These are phyloP conservation scores for Candida quercuum DNA, from an alignment of 805 yeast species.

Conservation along the genomic window DNA sequence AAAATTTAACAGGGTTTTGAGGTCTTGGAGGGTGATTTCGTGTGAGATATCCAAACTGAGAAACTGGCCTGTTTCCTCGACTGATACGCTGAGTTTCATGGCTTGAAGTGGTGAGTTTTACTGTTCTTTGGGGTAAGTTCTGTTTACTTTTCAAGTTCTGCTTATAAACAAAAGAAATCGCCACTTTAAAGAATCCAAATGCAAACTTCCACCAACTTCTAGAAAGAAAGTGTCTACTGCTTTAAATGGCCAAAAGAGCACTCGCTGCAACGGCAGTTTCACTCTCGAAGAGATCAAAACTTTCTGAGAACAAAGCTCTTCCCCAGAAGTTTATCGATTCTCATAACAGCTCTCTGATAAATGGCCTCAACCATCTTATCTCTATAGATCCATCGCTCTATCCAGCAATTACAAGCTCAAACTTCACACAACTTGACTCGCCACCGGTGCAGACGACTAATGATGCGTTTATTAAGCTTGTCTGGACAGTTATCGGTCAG, in stretches of 20 bases:
- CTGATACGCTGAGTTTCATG: neutral
- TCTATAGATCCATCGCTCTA: slow-evolving; percentile 35
- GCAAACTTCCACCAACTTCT: slow-evolving; percentile 3
- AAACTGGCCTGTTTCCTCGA: neutral
- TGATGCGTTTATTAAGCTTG: slow-evolving; percentile 36
- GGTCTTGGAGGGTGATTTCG: neutral
- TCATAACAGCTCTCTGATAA: no score
- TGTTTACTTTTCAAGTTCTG: neutral
- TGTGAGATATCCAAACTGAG: neutral
- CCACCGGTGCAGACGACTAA: slow-evolving; percentile 14
- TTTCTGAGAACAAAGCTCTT: no score
- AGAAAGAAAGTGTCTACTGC: no score
- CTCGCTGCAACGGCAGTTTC: no score
- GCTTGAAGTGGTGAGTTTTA: no score
- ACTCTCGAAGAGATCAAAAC: no score
- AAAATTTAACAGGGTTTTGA: neutral
- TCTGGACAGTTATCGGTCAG: slow-evolving; percentile 55
- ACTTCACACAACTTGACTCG: slow-evolving; percentile 25
- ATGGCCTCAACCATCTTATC: no score
- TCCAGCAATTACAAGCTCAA: slow-evolving; percentile 18
- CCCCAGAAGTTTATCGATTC: no score
- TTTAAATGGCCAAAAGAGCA: no score
- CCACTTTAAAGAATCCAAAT: slow-evolving; percentile 2
- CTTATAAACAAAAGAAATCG: neutral
- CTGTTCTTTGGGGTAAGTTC: no score